phyloP scores from a whole-genome alignment of 1,284 basidiomycete genomes.

The Xerocomus amazonicus region DNA sequence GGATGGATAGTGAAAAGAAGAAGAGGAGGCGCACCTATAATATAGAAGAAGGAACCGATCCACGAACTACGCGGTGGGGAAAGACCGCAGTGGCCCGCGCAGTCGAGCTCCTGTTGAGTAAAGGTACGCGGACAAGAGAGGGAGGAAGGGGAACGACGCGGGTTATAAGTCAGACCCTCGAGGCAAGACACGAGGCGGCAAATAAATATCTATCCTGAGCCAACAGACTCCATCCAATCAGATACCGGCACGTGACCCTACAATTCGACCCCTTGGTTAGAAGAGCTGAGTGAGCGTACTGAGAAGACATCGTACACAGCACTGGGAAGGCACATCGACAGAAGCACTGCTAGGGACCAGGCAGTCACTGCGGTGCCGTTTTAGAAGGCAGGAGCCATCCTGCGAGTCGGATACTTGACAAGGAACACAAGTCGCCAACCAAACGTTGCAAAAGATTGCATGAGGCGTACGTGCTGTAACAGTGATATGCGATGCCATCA shows the following conservation, averaged over 20 bases:
- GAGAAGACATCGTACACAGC: conserved; percentile 4
- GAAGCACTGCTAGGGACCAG: conserved; percentile 4
- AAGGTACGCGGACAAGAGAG: conserved; percentile 15
- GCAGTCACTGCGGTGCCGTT: neutral
- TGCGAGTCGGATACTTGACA: neutral
- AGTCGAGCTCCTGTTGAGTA: conserved; percentile 17
- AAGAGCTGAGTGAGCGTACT: neutral
- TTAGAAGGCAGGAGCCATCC: conserved; percentile 1
- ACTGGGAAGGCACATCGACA: conserved; percentile 1
- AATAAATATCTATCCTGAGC: conserved; percentile 11
- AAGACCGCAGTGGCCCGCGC: conserved; percentile 25
- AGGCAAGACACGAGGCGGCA: conserved; percentile 28
- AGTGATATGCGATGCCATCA: no score
- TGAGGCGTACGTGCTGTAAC: conserved; percentile 3
- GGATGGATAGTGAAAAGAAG: neutral
- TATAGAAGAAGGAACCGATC: conserved; percentile 9
- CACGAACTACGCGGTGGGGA: conserved; percentile 15
- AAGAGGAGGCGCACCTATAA: conserved; percentile 10
- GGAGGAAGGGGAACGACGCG: neutral
- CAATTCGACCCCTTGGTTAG: neutral
- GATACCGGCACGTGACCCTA: conserved; percentile 20
- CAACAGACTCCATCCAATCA: conserved; percentile 23
- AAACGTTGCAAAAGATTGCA: conserved; percentile 3
- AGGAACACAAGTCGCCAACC: neutral
- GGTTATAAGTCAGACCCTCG: conserved; percentile 22